A percentile compares a stretch with the other conserved stretches of the same genome.
phyloP scores from a whole-genome alignment of 2,329 filamentous ascomycete species.

The Arthrobotrys sinensis region DNA sequence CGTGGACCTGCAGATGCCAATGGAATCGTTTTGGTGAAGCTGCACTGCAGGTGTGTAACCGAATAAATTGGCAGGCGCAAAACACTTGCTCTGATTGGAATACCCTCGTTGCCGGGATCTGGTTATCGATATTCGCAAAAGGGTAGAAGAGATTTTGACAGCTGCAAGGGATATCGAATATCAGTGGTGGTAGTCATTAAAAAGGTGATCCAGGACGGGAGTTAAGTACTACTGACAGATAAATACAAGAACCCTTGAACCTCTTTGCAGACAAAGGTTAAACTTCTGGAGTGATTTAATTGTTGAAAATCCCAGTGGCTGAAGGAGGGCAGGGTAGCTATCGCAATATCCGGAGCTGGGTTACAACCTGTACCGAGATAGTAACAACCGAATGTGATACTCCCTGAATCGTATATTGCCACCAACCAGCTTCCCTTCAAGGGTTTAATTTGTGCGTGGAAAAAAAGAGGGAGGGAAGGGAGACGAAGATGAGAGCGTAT shows the following conservation, averaged over 20 bases:
- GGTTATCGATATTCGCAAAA: constrained; percentile 34
- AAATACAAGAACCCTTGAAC: constrained; percentile 33
- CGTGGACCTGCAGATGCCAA: constrained; percentile 43
- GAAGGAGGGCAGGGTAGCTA: constrained; percentile 45
- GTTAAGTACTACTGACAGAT: constrained; percentile 4
- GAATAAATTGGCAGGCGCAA: constrained; percentile 18
- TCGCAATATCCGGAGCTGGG: constrained; percentile 51
- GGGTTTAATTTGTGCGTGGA: constrained; percentile 3
- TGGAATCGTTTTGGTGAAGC: constrained; percentile 6
- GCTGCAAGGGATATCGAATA: constrained; percentile 14
- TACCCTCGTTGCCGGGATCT: not conserved
- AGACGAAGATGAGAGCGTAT: not conserved
- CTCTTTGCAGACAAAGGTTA: not conserved
- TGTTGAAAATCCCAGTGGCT: constrained; percentile 57
- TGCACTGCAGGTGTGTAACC: constrained; percentile 40
- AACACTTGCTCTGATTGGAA: constrained; percentile 39
- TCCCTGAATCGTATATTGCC: constrained; percentile 34
- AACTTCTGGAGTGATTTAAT: constrained; percentile 23
- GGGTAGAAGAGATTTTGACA: constrained; percentile 3
- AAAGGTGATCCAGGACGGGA: constrained; percentile 4
- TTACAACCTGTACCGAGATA: constrained; percentile 34
- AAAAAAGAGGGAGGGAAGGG: not conserved
- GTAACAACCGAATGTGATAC: constrained; percentile 36
- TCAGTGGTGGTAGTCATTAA: constrained; percentile 7
- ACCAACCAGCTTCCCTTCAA: constrained; percentile 24